A percentile compares a stretch with the other conserved stretches of the same genome.
phyloP scores from a whole-genome alignment of 1,139 yeast species.

The Scheffersomyces insectosa region DNA sequence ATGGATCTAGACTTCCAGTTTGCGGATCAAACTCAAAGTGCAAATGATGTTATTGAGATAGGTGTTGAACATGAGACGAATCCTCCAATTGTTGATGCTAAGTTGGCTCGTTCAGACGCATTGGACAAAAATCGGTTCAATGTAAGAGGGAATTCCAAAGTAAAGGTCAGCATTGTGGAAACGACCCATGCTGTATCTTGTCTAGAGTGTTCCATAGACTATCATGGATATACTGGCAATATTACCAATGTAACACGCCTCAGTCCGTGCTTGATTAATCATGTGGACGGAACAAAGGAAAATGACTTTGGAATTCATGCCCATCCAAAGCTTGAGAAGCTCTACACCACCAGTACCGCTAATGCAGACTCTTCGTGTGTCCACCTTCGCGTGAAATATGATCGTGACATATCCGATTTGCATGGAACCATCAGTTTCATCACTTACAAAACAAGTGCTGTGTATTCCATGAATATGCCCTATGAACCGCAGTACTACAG shows the following conservation, averaged over 20 bases:
- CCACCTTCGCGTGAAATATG: constrained; percentile 7
- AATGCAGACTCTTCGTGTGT: constrained; percentile 3
- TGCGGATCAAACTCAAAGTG: no score
- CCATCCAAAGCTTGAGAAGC: background rate
- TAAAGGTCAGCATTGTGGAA: no score
- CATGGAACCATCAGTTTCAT: constrained; percentile 13
- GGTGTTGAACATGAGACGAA: no score
- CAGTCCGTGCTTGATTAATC: constrained; percentile 6
- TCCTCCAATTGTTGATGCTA: no score
- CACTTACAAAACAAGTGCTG: constrained; percentile 20
- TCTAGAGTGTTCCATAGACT: constrained; percentile 8
- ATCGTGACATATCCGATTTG: constrained; percentile 7
- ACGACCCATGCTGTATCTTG: constrained; percentile 2
- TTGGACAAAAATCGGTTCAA: no score
- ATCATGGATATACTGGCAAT: constrained; percentile 8
- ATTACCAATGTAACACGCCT: constrained; percentile 1
- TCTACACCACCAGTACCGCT: background rate
- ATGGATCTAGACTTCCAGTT: no score
- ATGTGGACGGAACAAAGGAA: no score
- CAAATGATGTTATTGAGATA: no score
- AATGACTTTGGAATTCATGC: background rate
- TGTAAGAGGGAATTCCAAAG: no score
- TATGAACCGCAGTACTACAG: constrained; percentile 32
- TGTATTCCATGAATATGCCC: constrained; percentile 19
- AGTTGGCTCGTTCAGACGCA: no score